Base-by-base conservation (phyloP, 805 yeast genomes). In the Starmerella roubikii region DNA sequence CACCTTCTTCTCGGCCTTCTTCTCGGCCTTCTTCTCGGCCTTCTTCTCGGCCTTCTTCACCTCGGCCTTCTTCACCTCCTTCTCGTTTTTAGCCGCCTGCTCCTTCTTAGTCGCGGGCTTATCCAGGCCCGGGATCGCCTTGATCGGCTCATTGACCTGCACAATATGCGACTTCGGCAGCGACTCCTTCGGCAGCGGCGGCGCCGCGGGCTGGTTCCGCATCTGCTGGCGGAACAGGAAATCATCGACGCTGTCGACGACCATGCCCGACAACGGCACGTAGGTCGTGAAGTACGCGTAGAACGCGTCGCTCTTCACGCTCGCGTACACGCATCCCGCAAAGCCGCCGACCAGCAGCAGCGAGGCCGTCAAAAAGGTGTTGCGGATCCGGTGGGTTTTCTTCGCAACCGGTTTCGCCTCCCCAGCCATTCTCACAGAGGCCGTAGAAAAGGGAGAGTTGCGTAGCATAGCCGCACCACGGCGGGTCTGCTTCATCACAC, bases 281-380 rank as follows among this genome's bases (percentile, higher is more conserved):
- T 69, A 69, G 47, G 75, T 76, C 18, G 74, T 65, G 56, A 75
- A 78, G 33, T 64, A 47, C 48, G 78, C 82, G 48, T 72, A 76
- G 54, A 76, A 67, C 15, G 70, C 63, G 48, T 76, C 79, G 52
- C 67, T 67, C 45, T 69, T 60, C 23, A 73, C 60, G 12, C 84
- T 65, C 40, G 68, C 59, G 37, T 68, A 71, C n/a, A 74, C 68
- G 38, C 81, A 83, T 26, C 68, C 74, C 26, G 71, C 74, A 48
- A 76, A 78, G 20, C 70, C 54, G 3, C 59, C 53, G 3, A 61
- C 49, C 10, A 51, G 52, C 3, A 55, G 37, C 4, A 52, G 32
- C 4, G 53, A 38, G 20, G 59, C 33, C 15, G 50, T 25, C 4
- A 54, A 33, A 13, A 61, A 24, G 30, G 58, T 51, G 39, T 51